Evolutionary conservation across 768 basidiomycete genomes (phyloP).

Genomic region (Tricholoma terreum): DNA sequence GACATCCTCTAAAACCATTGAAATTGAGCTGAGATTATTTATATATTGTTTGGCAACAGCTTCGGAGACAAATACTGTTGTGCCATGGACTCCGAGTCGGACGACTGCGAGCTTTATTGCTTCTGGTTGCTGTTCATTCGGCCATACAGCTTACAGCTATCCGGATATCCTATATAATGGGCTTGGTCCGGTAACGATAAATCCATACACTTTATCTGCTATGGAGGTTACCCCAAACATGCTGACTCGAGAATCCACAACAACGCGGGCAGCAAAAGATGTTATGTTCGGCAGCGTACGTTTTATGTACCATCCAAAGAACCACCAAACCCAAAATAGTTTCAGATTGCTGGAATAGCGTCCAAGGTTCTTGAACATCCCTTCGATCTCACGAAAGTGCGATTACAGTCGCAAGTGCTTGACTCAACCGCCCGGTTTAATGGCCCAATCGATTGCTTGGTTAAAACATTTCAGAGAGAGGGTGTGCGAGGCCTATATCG

Average conservation of each 20-base stretch:
- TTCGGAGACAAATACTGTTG: neutral
- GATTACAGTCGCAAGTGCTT: conserved; percentile 88
- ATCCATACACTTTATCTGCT: neutral
- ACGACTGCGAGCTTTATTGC: neutral
- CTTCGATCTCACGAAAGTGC: conserved; percentile 92
- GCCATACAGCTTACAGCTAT: conserved; percentile 3
- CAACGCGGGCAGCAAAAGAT: conserved; percentile 17
- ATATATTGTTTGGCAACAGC: neutral
- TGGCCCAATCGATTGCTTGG: conserved; percentile 86
- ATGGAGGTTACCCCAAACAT: conserved; percentile 22
- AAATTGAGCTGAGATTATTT: too few species aligned
- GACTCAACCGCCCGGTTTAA: conserved; percentile 53
- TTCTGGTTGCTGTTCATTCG: conserved; percentile 7
- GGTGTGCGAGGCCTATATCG: conserved; percentile 85
- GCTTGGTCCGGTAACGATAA: neutral
- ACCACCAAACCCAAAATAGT: neutral
- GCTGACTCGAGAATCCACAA: conserved; percentile 15
- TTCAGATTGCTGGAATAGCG: conserved; percentile 78
- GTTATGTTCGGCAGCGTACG: conserved; percentile 24
- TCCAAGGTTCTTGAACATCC: conserved; percentile 89
- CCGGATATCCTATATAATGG: conserved; percentile 7
- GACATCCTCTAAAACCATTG: too few species aligned
- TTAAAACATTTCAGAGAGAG: conserved; percentile 76
- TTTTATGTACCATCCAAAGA: neutral
- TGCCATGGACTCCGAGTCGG: too few species aligned